Evolutionary conservation across 352 stramenopile genomes (phyloP), one percentile per base, ranked within the genome.

Genomic region (Phytophthora citricola): DNA sequence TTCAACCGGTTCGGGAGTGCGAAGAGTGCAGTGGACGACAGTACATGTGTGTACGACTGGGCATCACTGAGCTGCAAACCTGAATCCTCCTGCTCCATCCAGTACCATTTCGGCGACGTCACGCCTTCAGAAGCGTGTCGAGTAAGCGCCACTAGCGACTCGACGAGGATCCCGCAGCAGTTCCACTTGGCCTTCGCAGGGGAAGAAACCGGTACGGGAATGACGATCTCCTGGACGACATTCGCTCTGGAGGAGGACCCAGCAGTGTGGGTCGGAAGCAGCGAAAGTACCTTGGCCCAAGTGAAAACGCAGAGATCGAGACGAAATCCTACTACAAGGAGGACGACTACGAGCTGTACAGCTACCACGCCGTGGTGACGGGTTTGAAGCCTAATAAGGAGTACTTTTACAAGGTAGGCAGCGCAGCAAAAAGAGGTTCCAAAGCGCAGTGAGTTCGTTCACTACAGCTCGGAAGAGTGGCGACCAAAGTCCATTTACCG

Each of bases 101-200:
- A 71, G 31, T 80, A 68, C 41, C 62, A 71, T 41, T 63, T 78
- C 27, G 75, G 78, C 0, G 78, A 85, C 44, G 24, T 77, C 11
- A 79, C 74, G 14, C 61, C 66, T 2, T 74, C 57, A 6, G 62
- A 85, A 43, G 75, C 76, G 8, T 87, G 76, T 32, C 78, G 78
- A 34, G 50, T 79, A 12, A 70, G 38, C 15, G 32, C 44, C 1
- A 56, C 60, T 10, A 34, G 29, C 29, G 29, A 41, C 0, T 17
- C 36, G 7, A 17, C 4, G 3, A 41, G 2, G 11, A 17, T 17
- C 3, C 11, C 36, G 3, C 38, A 22, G 38, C 15, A 22, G n/a
- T 22, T 43, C 14, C 38, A 43, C 38, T 43, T 43, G 38, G n/a
- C n/a, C 5, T 43, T 43, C n/a, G 38, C 38, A 22, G 38, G 38